A percentile compares a stretch with the other conserved stretches of the same genome.
Evolutionary conservation across 1,139 yeast species (phyloP).

Genomic region (Yamadazyma dendronema): DNA sequence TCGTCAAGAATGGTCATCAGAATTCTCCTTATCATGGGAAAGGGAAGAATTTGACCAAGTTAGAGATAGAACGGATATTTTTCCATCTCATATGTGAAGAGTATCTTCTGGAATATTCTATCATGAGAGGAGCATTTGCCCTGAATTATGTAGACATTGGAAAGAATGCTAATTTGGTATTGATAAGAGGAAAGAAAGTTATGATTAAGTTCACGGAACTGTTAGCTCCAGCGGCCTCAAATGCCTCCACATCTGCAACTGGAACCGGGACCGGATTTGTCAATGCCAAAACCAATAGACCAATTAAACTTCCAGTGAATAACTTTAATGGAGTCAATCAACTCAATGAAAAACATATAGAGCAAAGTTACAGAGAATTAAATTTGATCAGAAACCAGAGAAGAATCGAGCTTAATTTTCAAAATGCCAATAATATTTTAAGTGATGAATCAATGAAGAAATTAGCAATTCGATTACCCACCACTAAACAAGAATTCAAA

Average conservation of each 20-base stretch:
- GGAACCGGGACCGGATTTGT: slow-evolving; percentile 12
- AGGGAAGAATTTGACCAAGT: slow-evolving; percentile 61
- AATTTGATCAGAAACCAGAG: slow-evolving; percentile 43
- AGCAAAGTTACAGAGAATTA: slow-evolving; percentile 41
- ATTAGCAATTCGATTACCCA: slow-evolving; percentile 56
- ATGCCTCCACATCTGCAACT: neutral
- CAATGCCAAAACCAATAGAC: slow-evolving; percentile 16
- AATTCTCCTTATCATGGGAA: slow-evolving; percentile 61
- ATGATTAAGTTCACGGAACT: slow-evolving; percentile 27
- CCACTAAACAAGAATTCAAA: slow-evolving; percentile 49
- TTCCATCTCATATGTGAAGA: slow-evolving; percentile 70
- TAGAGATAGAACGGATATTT: slow-evolving; percentile 77
- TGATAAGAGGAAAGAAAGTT: slow-evolving; percentile 45
- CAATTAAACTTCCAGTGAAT: slow-evolving; percentile 20
- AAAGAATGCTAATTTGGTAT: slow-evolving; percentile 45
- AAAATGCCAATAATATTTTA: slow-evolving; percentile 42
- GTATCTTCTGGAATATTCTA: slow-evolving; percentile 69
- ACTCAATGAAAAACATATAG: slow-evolving; percentile 29
- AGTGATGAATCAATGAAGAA: slow-evolving; percentile 51
- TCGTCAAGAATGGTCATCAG: slow-evolving; percentile 64
- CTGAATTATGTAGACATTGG: slow-evolving; percentile 70
- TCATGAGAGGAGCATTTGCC: slow-evolving; percentile 76
- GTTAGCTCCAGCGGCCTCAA: neutral
- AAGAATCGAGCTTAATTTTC: slow-evolving; percentile 40
- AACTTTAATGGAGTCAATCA: slow-evolving; percentile 12